phyloP scores from a whole-genome alignment of 1,284 basidiomycete genomes.

The Ceratobasidium sp. region DNA sequence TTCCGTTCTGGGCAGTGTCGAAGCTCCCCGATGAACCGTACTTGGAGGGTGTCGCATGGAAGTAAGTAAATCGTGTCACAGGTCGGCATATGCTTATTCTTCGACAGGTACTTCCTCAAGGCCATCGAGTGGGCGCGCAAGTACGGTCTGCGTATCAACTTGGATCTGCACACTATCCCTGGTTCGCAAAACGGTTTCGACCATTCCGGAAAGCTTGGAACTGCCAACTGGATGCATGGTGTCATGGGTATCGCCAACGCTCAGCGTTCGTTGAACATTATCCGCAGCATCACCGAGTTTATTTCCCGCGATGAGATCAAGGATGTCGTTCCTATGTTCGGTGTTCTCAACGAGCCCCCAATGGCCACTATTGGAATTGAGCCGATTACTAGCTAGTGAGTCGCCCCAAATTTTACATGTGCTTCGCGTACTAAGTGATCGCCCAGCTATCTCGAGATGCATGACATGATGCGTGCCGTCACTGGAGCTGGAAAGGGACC shows the following conservation, averaged over 20 bases:
- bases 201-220: slow-evolving; percentile 64
- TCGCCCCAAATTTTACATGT: neutral
- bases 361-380: slow-evolving; percentile 38
- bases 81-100: slow-evolving; percentile 34
- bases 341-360: slow-evolving; percentile 41
- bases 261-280: slow-evolving; percentile 68
- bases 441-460: slow-evolving; percentile 63
- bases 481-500: slow-evolving; percentile 66
- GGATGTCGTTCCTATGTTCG: slow-evolving; percentile 60
- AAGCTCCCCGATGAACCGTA: slow-evolving; percentile 56
- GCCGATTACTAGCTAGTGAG: slow-evolving; percentile 38
- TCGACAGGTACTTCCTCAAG: slow-evolving; percentile 63
- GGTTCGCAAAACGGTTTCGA: slow-evolving; percentile 51
- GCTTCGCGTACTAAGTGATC: neutral
- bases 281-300: slow-evolving; percentile 74
- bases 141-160: slow-evolving; percentile 84
- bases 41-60: slow-evolving; percentile 57
- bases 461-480: slow-evolving; percentile 70
- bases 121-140: slow-evolving; percentile 84
- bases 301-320: slow-evolving; percentile 73
- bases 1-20: slow-evolving; percentile 85
- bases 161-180: slow-evolving; percentile 69
- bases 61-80: slow-evolving; percentile 53
- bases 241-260: slow-evolving; percentile 79
- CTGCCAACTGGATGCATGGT: slow-evolving; percentile 69